Evolutionary conservation across 2,329 filamentous ascomycete genomes (phyloP).

Genomic region (Podosphaera aphanis): DNA sequence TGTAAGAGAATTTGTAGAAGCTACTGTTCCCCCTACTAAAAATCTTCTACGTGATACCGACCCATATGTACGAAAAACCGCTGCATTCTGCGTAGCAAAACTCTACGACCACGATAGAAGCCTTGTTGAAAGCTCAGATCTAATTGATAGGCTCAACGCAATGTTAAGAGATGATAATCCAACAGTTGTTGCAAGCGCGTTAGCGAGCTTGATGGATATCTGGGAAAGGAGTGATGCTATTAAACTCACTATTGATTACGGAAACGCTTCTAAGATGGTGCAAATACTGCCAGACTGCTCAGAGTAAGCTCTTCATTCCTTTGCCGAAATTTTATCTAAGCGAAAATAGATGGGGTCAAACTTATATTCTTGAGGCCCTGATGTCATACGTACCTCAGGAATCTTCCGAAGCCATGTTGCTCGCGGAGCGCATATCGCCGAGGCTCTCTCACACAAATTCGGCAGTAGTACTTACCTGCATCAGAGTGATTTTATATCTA

Average conservation of each 20-base stretch:
- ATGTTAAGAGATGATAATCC: constrained; percentile 91
- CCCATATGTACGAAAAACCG: constrained; percentile 93
- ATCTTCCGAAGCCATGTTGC: constrained; percentile 59
- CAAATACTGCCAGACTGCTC: constrained; percentile 92
- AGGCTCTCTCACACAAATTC: constrained; percentile 93
- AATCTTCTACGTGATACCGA: constrained; percentile 64
- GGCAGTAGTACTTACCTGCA: constrained; percentile 84
- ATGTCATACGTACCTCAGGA: constrained; percentile 97
- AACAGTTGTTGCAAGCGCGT: constrained; percentile 82
- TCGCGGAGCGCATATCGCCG: constrained; percentile 87
- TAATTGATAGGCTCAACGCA: constrained; percentile 76
- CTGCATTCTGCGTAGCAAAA: constrained; percentile 88
- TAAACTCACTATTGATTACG: constrained; percentile 93
- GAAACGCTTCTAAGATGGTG: constrained; percentile 93
- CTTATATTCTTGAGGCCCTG: constrained; percentile 88
- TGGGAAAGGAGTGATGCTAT: constrained; percentile 97
- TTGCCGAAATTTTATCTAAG: not conserved
- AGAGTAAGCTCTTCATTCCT: constrained; percentile 37
- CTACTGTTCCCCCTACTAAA: constrained; percentile 66
- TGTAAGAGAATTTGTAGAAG: constrained; percentile 84
- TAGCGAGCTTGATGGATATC: constrained; percentile 85
- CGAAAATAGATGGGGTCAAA: constrained; percentile 69
- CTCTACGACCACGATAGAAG: constrained; percentile 88
- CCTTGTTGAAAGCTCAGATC: constrained; percentile 70
- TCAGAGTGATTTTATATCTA: constrained; percentile 84